A percentile compares a stretch with the other conserved stretches of the same genome.
phyloP scores from a whole-genome alignment of 2,329 filamentous ascomycete genomes.

The Colletotrichum godetiae region DNA sequence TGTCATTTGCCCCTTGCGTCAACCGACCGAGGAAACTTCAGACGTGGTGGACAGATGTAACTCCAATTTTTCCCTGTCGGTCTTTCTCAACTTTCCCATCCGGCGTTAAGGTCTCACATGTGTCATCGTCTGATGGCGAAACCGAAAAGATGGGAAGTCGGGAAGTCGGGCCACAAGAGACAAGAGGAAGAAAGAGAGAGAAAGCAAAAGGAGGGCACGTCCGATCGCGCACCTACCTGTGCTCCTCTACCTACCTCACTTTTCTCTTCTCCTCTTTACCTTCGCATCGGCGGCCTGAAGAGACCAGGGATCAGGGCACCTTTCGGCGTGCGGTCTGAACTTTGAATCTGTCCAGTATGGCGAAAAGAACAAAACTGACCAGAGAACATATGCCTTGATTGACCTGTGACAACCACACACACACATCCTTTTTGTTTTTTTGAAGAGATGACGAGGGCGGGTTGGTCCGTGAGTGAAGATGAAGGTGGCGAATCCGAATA shows the following conservation, averaged over 20 bases:
- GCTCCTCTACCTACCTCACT: not conserved
- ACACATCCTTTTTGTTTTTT: not conserved
- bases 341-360: constrained; percentile 20
- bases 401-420: constrained; percentile 8
- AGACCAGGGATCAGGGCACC: constrained; percentile 16
- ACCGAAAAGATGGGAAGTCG: constrained; percentile 12
- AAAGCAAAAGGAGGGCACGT: not conserved
- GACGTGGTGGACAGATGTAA: constrained; percentile 10
- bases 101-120: constrained; percentile 15
- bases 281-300: constrained; percentile 29
- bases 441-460: constrained; percentile 10
- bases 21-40: constrained; percentile 12
- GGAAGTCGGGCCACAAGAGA: not conserved
- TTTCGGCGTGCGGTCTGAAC: constrained; percentile 27
- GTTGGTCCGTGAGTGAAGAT: constrained; percentile 13
- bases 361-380: not conserved
- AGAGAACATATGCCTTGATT: not conserved
- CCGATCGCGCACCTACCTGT: constrained; percentile 14
- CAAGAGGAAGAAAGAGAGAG: not conserved
- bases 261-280: not conserved
- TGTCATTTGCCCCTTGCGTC: constrained; percentile 10
- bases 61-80: constrained; percentile 6
- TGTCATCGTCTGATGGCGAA: constrained; percentile 28
- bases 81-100: not conserved
- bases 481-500: constrained; percentile 20